Base-by-base conservation (phyloP, 208 protist genomes). In the Leishmania braziliensis region DNA sequence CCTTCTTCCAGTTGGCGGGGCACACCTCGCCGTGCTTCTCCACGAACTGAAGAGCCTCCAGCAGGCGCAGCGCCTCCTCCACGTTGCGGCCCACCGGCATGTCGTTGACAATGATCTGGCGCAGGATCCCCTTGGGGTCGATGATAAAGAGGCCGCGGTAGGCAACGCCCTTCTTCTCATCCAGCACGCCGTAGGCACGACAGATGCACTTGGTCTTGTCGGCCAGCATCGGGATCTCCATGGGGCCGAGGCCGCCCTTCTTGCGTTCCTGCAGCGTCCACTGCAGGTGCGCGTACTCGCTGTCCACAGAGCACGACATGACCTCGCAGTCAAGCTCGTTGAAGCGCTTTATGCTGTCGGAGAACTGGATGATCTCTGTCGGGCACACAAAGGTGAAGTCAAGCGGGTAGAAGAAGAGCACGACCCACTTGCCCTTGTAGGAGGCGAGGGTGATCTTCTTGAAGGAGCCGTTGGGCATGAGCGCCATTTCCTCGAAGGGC, bases 371-470 rank as follows among this genome's bases (percentile, higher is more conserved):
- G 80, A 99, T 99, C 93, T 99, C 98, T 26, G 98, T 99, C 60
- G 98, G 98, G 92, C 98, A 99, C 80, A 99, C 98, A 82, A 99
- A 99, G 80, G 97, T 99, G 92, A 99, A 99, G 90, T 99, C 98
- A 46, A 98, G 79, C 50, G 98, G 98, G 87, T 99, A 99, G 92
- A 99, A 99, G 95, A 99, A 98, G 56, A 99, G 93, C 62, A 99
- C 95, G 33, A 99, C 82, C 86, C 95, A 99, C 87, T 98, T 98
- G 82, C 98, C 98, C 87, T 93, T 95, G 95, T 97, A 98, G 74
- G 96, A 93, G 36, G 80, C 76, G 29, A 99, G 92, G 53, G 79
- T 94, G 76, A 99, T 71, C 65, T 94, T 95, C 89, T 98, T 97
- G 92, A 99, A 98, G 84, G 93, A 93, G 87, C 98, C 98, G 77